Conservation (phyloP, 2,329 filamentous ascomycete species). For the Coniella vitis region DNA sequence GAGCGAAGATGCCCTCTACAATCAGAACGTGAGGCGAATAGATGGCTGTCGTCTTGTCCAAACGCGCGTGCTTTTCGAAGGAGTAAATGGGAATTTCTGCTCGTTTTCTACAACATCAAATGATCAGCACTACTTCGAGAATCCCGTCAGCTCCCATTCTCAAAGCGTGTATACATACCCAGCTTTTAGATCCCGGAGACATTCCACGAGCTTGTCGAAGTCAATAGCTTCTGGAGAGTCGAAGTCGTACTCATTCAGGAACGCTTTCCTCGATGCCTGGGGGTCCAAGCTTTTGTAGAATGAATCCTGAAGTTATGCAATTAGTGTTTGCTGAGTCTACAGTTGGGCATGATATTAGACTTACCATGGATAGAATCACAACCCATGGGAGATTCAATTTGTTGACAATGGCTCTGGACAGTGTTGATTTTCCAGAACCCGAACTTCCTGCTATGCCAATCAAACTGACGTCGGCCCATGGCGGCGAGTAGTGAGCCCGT, state of each 20-base stretch:
- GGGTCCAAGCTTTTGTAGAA: constrained; percentile 88
- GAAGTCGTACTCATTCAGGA: constrained; percentile 90
- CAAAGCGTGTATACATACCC: constrained; percentile 67
- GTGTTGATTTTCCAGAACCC: constrained; percentile 87
- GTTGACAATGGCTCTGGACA: constrained; percentile 85
- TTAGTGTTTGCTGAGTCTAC: background rate
- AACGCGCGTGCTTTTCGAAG: constrained; percentile 80
- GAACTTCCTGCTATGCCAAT: constrained; percentile 95
- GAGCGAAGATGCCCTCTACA: constrained; percentile 89
- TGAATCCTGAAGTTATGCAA: constrained; percentile 61
- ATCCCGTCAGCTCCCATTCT: background rate
- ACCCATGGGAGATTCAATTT: constrained; percentile 94
- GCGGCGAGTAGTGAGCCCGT: constrained; percentile 76
- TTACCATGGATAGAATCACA: constrained; percentile 91
- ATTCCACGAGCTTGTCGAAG: constrained; percentile 80
- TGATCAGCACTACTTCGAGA: constrained; percentile 9
- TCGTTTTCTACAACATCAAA: constrained; percentile 53
- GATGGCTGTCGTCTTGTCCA: constrained; percentile 74
- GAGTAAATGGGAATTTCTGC: constrained; percentile 94
- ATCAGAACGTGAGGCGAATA: constrained; percentile 97
- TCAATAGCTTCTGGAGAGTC: constrained; percentile 91
- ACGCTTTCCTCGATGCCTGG: constrained; percentile 73
- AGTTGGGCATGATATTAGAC: constrained; percentile 19
- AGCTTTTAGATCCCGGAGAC: constrained; percentile 76
- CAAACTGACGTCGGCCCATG: constrained; percentile 94